phyloP scores from a whole-genome alignment of 106 monocot genomes.

The Dioscorea dumetorum region DNA sequence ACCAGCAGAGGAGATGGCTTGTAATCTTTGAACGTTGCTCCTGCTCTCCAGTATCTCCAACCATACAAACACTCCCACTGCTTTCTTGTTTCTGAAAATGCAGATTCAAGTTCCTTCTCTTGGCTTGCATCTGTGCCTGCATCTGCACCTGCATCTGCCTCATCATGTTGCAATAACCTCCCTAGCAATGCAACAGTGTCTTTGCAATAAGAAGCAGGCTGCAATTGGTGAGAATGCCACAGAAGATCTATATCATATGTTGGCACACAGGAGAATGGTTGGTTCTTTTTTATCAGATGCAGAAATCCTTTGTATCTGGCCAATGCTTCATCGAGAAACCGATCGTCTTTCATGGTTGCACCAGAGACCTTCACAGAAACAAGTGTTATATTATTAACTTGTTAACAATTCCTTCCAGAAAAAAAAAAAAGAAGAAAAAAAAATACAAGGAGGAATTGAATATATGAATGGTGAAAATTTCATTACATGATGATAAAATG shows the following conservation, averaged over 20 bases:
- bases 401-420: too few species aligned
- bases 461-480: not conserved
- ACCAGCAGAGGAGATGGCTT: slow-evolving; percentile 37
- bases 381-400: too few species aligned
- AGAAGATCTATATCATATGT: slow-evolving; percentile 92
- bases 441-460: too few species aligned
- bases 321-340: slow-evolving; percentile 56
- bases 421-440: too few species aligned
- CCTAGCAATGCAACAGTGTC: slow-evolving; percentile 60
- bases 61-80: slow-evolving; percentile 79
- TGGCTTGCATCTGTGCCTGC: slow-evolving; percentile 62
- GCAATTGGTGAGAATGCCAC: slow-evolving; percentile 95
- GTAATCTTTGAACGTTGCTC: slow-evolving; percentile 61
- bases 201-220: slow-evolving; percentile 73
- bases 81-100: slow-evolving; percentile 65
- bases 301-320: slow-evolving; percentile 88
- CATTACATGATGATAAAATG: slow-evolving; percentile 80
- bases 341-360: slow-evolving; percentile 42
- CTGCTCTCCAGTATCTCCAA: slow-evolving; percentile 82
- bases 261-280: slow-evolving; percentile 70
- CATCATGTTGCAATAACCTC: slow-evolving; percentile 82
- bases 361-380: slow-evolving; percentile 51
- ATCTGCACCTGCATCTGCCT: slow-evolving; percentile 67
- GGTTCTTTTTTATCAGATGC: slow-evolving; percentile 69
- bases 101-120: slow-evolving; percentile 73